These are phyloP conservation scores for Halophytophthora polymorphica DNA, from an alignment of 352 stramenopile genomes.

Conservation along the genomic window DNA sequence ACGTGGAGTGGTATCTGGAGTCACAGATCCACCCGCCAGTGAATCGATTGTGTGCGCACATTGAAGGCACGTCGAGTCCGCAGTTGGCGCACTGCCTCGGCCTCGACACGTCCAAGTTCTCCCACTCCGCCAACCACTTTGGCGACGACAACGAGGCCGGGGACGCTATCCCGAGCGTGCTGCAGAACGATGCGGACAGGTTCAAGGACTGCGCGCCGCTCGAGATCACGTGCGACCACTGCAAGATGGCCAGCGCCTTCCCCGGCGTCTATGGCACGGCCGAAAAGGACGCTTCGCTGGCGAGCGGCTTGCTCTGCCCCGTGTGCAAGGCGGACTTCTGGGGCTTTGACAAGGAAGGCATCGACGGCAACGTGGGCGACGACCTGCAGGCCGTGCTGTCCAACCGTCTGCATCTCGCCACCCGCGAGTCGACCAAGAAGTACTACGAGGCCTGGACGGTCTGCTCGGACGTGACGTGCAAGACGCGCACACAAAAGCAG, in stretches of 20 bases:
- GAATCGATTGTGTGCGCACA: conserved; percentile 97
- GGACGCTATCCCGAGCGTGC: conserved; percentile 85
- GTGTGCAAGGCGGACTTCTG: conserved; percentile 79
- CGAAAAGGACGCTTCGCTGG: conserved; percentile 21
- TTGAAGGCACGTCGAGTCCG: conserved; percentile 95
- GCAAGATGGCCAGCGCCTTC: conserved; percentile 63
- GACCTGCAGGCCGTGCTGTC: conserved; percentile 76
- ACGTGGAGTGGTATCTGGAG: conserved; percentile 97
- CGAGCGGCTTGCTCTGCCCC: conserved; percentile 65
- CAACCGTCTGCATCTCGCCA: conserved; percentile 81
- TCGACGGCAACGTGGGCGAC: conserved; percentile 70
- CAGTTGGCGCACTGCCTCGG: conserved; percentile 96
- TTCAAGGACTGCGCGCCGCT: conserved; percentile 87
- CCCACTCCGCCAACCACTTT: conserved; percentile 66
- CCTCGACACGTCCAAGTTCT: conserved; percentile 95
- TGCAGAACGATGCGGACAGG: conserved; percentile 84
- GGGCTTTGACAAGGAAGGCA: conserved; percentile 75
- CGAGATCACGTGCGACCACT: conserved; percentile 70
- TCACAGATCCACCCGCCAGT: conserved; percentile 97
- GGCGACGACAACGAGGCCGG: conserved; percentile 83
- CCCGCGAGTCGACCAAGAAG: conserved; percentile 68
- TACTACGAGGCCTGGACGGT: conserved; percentile 91
- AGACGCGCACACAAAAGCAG: conserved; percentile 93
- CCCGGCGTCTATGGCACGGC: conserved; percentile 64
- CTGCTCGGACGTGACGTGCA: conserved; percentile 95